Base-by-base conservation (phyloP, 73 alveolate species). In the Paramecium primaurelia region DNA sequence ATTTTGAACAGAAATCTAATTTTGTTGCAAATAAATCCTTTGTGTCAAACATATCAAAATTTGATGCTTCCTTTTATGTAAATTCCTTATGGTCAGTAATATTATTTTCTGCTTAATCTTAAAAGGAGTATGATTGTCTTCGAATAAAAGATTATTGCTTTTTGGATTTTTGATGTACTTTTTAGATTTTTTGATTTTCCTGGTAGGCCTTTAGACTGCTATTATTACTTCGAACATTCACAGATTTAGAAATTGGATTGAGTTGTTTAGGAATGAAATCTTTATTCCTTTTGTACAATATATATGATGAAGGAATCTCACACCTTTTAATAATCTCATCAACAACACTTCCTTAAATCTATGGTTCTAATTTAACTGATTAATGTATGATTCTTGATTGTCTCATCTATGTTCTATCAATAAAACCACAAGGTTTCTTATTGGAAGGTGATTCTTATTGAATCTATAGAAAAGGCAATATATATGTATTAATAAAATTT, bases 261-360 rank as follows among this genome's bases (percentile, higher is more conserved):
- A 54, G 30, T 54, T 54, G 2, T 25, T 28, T 75, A 75, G 88
- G 88, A 42, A 75, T 36, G 26, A 75, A 75, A 10, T 38, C 59
- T 14, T 30, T 30, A 38, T 75, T 38, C 60, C 10, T 75, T 75
- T 42, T 75, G 60, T 75, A 75, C 18, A 22, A 20, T 5, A 75
- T 75, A 42, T 75, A 75, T 16, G 88, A 75, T 36, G 88, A 75
- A 36, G 88, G 88, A 10, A 75, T 36, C 25, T 75, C 38, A 38
- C 88, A 75, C 32, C 88, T 30, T 75, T 75, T 75, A 25, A 75
- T 42, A 36, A 75, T 42, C 40, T 75, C 88, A 22, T 75, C 88
- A 12, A 25, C 88, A 10, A 75, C 37, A 4, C 47, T 7, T 12
- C 60, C 88, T 18, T 38, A 16, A 11, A 75, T 42, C 60, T 38